These are phyloP conservation scores for Stagonosporopsis rhizophila DNA, from an alignment of 2,329 filamentous ascomycete genomes.

Conservation along the genomic window DNA sequence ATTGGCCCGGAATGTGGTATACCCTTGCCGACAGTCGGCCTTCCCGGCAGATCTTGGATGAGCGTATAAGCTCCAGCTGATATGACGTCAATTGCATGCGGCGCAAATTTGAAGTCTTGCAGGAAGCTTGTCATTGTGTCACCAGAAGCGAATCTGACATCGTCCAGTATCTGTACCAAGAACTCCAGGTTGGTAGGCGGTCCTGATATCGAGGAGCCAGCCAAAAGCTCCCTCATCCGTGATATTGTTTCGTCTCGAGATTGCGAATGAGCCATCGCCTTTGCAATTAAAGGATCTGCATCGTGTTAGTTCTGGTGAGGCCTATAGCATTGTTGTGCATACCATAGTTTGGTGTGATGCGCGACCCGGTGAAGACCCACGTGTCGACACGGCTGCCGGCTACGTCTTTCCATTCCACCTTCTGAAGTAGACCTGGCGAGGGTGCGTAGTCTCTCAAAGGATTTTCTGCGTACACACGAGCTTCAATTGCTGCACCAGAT, in stretches of 20 bases:
- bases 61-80: constrained; percentile 64
- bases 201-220: constrained; percentile 58
- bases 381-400: constrained; percentile 65
- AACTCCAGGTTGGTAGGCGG: constrained; percentile 67
- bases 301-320: neutral
- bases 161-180: constrained; percentile 58
- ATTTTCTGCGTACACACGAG: constrained; percentile 64
- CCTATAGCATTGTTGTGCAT: constrained; percentile 7
- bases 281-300: constrained; percentile 63
- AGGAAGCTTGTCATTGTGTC: constrained; percentile 66
- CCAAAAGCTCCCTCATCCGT: constrained; percentile 54
- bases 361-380: constrained; percentile 66
- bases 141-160: constrained; percentile 56
- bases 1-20: constrained; percentile 68
- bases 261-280: constrained; percentile 63
- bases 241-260: constrained; percentile 54
- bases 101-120: constrained; percentile 57
- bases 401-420: constrained; percentile 62
- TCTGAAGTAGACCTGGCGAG: constrained; percentile 64
- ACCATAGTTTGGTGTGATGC: constrained; percentile 65
- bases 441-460: constrained; percentile 66
- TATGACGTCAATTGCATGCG: constrained; percentile 63
- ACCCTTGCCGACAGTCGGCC: constrained; percentile 64
- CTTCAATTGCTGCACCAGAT: constrained; percentile 60
- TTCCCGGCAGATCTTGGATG: constrained; percentile 65